phyloP scores from a whole-genome alignment of 257 asterid genomes.

The Pogostemon cablin region DNA sequence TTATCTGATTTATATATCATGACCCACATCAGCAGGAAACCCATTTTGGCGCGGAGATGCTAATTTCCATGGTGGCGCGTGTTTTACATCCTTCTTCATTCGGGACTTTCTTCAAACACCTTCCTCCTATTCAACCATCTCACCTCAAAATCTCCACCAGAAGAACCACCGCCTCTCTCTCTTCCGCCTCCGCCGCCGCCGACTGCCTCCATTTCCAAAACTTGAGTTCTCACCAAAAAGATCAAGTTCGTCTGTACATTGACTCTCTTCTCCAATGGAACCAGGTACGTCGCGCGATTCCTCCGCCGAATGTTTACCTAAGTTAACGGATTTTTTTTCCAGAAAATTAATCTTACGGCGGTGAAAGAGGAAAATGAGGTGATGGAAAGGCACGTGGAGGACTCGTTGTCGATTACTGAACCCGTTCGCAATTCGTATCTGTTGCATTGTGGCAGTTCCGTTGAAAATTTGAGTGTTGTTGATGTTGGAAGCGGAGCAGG shows the following conservation, averaged over 20 bases:
- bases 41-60: conserved; percentile 37
- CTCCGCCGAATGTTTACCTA: not conserved
- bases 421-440: conserved; percentile 62
- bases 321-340: conserved; percentile 26
- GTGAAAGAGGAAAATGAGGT: conserved; percentile 76
- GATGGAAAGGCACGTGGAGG: conserved; percentile 93
- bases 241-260: conserved; percentile 64
- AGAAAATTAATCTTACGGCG: conserved; percentile 94
- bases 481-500: conserved; percentile 99
- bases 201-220: conserved; percentile 46
- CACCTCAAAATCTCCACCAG: conserved; percentile 29
- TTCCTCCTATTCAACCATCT: conserved; percentile 38
- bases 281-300: conserved; percentile 56
- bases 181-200: conserved; percentile 33
- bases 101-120: conserved; percentile 69
- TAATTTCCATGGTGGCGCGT: conserved; percentile 35
- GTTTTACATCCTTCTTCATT: conserved; percentile 30
- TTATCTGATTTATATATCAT: not conserved
- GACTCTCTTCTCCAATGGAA: conserved; percentile 87
- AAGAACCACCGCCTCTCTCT: conserved; percentile 26
- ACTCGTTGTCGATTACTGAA: conserved; percentile 71
- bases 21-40: not conserved
- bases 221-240: conserved; percentile 55
- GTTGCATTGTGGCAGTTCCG: conserved; percentile 57
- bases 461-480: conserved; percentile 62